Percentiles rank a stretch among this genome's conserved stretches.
Evolutionary conservation across 2,329 filamentous ascomycete genomes (phyloP).

Genomic region (Penicillium expansum): DNA sequence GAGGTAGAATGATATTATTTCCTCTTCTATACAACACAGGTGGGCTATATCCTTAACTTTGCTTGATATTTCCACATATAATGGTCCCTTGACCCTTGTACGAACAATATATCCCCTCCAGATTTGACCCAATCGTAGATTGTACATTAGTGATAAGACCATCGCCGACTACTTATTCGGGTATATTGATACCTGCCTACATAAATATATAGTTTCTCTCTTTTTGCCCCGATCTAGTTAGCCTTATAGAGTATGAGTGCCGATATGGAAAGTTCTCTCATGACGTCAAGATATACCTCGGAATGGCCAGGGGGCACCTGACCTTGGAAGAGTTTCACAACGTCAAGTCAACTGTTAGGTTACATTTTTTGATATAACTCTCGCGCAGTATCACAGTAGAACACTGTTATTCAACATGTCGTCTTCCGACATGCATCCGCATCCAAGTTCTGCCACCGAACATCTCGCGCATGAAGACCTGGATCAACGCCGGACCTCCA

Average conservation of each 20-base stretch:
- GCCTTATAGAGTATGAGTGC: neutral
- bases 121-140: neutral
- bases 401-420: neutral
- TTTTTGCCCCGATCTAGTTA: neutral
- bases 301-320: neutral
- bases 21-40: neutral
- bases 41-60: neutral
- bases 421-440: neutral
- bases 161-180: neutral
- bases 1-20: neutral
- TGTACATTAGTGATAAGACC: neutral
- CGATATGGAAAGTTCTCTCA: neutral
- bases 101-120: too few species aligned
- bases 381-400: neutral
- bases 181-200: neutral
- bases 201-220: neutral
- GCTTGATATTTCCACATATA: neutral
- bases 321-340: neutral
- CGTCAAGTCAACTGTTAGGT: neutral
- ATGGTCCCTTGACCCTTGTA: too few species aligned
- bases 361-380: neutral
- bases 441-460: neutral
- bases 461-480: neutral
- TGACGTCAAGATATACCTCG: constrained; percentile 1
- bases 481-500: constrained; percentile 1